phyloP scores from a whole-genome alignment of 345 rosid genomes.

The Syzygium aqueum region DNA sequence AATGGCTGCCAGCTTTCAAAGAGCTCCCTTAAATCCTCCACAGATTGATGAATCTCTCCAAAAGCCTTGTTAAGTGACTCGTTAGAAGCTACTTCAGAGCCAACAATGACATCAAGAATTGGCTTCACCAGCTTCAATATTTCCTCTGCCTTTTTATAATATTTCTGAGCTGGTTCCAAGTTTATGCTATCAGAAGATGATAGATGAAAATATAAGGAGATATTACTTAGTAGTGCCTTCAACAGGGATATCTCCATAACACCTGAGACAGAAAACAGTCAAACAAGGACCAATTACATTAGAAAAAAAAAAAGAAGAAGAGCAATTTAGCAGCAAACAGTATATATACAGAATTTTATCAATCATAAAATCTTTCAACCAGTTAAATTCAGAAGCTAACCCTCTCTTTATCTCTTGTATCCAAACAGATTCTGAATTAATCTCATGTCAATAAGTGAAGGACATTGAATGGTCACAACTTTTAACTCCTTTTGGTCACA shows the following conservation, averaged over 20 bases:
- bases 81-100: slow-evolving; percentile 50
- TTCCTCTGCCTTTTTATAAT: slow-evolving; percentile 68
- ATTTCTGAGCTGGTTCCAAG: slow-evolving; percentile 58
- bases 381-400: not conserved
- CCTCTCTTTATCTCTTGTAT: not conserved
- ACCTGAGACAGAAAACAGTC: slow-evolving; percentile 26
- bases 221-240: slow-evolving; percentile 51
- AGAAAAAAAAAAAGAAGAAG: not conserved
- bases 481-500: not conserved
- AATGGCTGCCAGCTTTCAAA: slow-evolving; percentile 68
- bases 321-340: not conserved
- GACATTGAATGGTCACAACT: not conserved
- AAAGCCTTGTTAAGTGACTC: slow-evolving; percentile 46
- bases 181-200: slow-evolving; percentile 50
- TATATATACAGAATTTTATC: not conserved
- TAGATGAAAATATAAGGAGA: slow-evolving; percentile 54
- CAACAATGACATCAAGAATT: slow-evolving; percentile 43
- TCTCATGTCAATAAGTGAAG: not conserved
- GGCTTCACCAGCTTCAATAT: slow-evolving; percentile 71
- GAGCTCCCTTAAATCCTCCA: slow-evolving; percentile 58
- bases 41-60: slow-evolving; percentile 56
- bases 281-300: not conserved
- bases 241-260: slow-evolving; percentile 68
- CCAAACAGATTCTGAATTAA: not conserved
- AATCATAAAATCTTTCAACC: not conserved